These are phyloP conservation scores for Trichoderma pleuroti DNA, from an alignment of 2,329 filamentous ascomycete genomes.

Conservation along the genomic window DNA sequence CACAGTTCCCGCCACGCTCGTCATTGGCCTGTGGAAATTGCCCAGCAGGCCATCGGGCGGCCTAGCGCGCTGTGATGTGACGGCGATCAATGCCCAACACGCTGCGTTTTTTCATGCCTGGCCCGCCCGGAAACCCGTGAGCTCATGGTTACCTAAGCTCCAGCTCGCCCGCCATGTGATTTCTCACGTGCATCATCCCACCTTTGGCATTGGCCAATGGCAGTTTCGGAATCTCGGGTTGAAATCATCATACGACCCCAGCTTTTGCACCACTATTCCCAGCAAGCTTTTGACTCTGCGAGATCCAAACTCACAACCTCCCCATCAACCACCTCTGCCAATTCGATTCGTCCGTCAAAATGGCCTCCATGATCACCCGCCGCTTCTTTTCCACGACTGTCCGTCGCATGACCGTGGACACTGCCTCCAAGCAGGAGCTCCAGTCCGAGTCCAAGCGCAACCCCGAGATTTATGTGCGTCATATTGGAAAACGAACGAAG, in stretches of 20 bases:
- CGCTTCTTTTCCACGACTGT: conserved; percentile 53
- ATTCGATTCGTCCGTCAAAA: conserved; percentile 34
- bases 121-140: not conserved
- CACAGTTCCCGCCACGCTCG: not conserved
- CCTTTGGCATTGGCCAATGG: conserved; percentile 33
- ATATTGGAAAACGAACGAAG: conserved; percentile 25
- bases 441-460: conserved; percentile 57
- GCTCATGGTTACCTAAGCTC: conserved; percentile 6
- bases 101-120: not conserved
- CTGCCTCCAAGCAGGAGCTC: conserved; percentile 43
- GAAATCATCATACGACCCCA: conserved; percentile 19
- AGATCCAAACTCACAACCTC: conserved; percentile 20
- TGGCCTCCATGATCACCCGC: conserved; percentile 56
- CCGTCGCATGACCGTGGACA: conserved; percentile 46
- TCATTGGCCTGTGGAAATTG: conserved; percentile 15
- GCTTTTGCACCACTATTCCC: conserved; percentile 8
- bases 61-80: not conserved
- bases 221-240: conserved; percentile 19
- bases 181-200: conserved; percentile 17
- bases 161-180: conserved; percentile 22
- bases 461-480: conserved; percentile 45
- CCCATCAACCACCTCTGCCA: conserved; percentile 19
- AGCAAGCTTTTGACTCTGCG: conserved; percentile 18
- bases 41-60: not conserved
- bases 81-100: conserved; percentile 5